phyloP scores from a whole-genome alignment of 2,329 filamentous ascomycete species.

The Magnaporthiopsis poae region DNA sequence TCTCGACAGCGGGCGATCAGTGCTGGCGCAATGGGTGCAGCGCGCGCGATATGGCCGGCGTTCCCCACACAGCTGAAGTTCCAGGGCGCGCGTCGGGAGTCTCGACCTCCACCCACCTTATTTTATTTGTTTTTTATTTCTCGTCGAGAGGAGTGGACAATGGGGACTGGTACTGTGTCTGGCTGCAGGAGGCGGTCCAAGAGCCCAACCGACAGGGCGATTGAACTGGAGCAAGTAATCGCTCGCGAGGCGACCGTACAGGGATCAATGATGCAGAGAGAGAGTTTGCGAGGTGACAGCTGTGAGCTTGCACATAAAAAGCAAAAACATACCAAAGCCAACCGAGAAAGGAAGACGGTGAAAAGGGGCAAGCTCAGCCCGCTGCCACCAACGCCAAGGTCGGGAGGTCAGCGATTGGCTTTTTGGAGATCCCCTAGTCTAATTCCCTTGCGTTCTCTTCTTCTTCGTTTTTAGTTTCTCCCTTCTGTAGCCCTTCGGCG shows the following conservation, averaged over 20 bases:
- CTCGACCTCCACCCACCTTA: neutral
- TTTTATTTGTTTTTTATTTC: neutral
- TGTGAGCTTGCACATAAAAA: neutral
- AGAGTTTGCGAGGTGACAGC: neutral
- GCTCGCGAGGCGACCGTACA: neutral
- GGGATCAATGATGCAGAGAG: neutral
- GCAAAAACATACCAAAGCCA: neutral
- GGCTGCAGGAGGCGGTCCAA: too few species aligned
- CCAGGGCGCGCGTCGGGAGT: neutral
- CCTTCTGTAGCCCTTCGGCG: neutral
- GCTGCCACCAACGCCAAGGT: neutral
- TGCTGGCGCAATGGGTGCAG: neutral
- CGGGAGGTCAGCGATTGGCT: neutral
- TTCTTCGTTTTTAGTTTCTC: neutral
- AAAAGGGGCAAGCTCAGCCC: neutral
- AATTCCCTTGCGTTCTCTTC: neutral
- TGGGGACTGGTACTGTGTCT: neutral
- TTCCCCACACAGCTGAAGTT: neutral
- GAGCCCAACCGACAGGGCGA: neutral
- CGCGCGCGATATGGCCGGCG: neutral
- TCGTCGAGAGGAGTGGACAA: slow-evolving; percentile 1
- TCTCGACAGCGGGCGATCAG: slow-evolving; percentile 4
- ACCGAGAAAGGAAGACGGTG: neutral
- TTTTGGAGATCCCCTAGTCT: neutral
- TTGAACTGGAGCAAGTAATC: neutral